These are phyloP conservation scores for Sphagnum tenellum DNA, from an alignment of 225 moss, liverwort and hornwort species.

Conservation along the genomic window DNA sequence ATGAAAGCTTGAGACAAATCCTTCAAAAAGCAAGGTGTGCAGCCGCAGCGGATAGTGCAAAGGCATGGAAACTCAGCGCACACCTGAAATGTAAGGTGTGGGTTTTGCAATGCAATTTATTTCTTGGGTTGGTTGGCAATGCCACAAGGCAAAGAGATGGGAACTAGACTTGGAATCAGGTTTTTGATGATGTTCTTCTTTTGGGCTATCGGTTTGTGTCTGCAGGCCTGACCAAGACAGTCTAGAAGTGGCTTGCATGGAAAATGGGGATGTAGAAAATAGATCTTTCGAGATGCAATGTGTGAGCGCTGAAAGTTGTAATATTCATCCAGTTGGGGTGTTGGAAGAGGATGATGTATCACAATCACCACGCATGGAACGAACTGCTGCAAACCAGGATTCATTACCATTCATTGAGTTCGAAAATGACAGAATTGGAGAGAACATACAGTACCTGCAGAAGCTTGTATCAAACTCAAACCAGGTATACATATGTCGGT, in stretches of 20 bases:
- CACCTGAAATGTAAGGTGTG: too few species aligned
- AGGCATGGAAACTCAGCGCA: too few species aligned
- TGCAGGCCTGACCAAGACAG: constrained; percentile 49
- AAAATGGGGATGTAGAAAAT: constrained; percentile 30
- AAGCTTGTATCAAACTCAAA: constrained; percentile 94
- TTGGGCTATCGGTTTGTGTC: not conserved
- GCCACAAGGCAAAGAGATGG: too few species aligned
- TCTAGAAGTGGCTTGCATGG: constrained; percentile 32
- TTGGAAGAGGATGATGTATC: constrained; percentile 20
- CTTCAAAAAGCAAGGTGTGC: too few species aligned
- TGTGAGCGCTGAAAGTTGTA: constrained; percentile 33
- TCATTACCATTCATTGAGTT: constrained; percentile 35
- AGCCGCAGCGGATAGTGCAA: too few species aligned
- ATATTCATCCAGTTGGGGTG: constrained; percentile 25
- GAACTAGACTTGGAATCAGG: too few species aligned
- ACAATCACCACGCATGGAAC: constrained; percentile 24
- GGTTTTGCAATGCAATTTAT: too few species aligned
- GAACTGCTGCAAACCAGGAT: constrained; percentile 5
- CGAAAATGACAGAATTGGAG: constrained; percentile 86
- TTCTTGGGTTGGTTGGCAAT: too few species aligned
- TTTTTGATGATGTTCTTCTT: not conserved
- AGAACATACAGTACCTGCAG: constrained; percentile 89
- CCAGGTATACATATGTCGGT: constrained; percentile 35
- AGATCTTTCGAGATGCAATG: constrained; percentile 25
- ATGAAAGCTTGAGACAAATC: too few species aligned